Evolutionary conservation across 805 yeast genomes (phyloP).

Genomic region (Candida jianshihensis): DNA sequence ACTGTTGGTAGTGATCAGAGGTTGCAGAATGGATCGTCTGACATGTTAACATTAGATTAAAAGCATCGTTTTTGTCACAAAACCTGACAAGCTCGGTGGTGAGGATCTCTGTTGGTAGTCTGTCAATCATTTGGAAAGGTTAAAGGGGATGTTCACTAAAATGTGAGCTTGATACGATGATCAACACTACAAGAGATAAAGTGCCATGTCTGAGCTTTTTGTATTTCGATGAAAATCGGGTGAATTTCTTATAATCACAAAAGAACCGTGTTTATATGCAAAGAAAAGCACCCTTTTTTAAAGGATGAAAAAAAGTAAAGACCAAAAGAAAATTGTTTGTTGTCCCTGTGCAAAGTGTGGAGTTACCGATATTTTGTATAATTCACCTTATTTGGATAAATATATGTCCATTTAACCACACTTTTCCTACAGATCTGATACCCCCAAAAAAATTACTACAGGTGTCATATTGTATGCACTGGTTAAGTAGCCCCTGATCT

Average conservation of each 20-base stretch:
- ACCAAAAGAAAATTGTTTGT: too few species aligned
- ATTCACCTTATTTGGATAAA: too few species aligned
- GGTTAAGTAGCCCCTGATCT: background rate
- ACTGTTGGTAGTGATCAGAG: slow-evolving; percentile 5
- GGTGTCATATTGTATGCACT: too few species aligned
- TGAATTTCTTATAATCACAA: background rate
- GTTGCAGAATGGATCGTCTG: slow-evolving; percentile 13
- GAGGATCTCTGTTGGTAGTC: slow-evolving; percentile 17
- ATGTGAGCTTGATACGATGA: too few species aligned
- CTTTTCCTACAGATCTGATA: too few species aligned
- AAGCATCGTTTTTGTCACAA: slow-evolving; percentile 14
- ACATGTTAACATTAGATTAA: slow-evolving; percentile 16
- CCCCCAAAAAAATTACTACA: background rate
- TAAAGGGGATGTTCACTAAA: too few species aligned
- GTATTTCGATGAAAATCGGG: background rate
- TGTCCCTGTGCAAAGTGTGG: too few species aligned
- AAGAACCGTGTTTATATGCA: background rate
- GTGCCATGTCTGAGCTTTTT: too few species aligned
- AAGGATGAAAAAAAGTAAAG: background rate
- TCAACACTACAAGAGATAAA: too few species aligned
- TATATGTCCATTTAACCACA: too few species aligned
- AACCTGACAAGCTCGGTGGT: slow-evolving; percentile 12
- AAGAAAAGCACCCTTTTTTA: background rate
- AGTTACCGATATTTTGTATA: too few species aligned
- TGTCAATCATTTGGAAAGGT: slow-evolving; percentile 21